A percentile compares a stretch with the other conserved stretches of the same genome.
These are phyloP conservation scores for Tetratostichococcus sp. DNA, from an alignment of 139 green algal genomes.

Conservation along the genomic window DNA sequence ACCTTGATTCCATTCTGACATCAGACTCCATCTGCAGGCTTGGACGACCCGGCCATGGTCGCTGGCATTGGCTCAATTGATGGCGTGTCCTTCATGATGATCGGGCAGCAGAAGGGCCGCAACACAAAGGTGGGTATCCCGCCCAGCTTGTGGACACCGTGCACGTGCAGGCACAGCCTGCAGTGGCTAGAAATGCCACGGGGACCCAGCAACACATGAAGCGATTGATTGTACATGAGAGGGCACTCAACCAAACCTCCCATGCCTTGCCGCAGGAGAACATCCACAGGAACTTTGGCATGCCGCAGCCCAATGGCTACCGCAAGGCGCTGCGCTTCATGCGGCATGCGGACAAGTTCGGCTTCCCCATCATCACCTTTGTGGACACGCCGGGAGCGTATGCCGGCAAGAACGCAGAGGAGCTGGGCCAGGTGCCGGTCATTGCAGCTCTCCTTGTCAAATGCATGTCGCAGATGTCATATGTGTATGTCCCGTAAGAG, in stretches of 20 bases:
- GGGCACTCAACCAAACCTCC: too few relatives aligned
- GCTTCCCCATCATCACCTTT: slow-evolving; percentile 94
- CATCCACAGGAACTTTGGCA: slow-evolving; percentile 92
- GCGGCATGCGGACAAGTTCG: slow-evolving; percentile 93
- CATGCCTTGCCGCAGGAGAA: slow-evolving; percentile 71
- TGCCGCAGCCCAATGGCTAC: slow-evolving; percentile 94
- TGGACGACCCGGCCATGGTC: slow-evolving; percentile 93
- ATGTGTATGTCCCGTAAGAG: too few relatives aligned
- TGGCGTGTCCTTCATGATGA: slow-evolving; percentile 92
- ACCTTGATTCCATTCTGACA: too few relatives aligned
- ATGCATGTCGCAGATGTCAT: too few relatives aligned
- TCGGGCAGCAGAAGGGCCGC: slow-evolving; percentile 95
- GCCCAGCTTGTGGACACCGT: not conserved
- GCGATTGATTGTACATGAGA: too few relatives aligned
- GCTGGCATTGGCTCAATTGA: slow-evolving; percentile 91
- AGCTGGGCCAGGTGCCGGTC: slow-evolving; percentile 81
- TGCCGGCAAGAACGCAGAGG: slow-evolving; percentile 85
- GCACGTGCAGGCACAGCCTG: not conserved
- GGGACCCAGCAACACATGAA: too few relatives aligned
- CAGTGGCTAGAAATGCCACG: too few relatives aligned
- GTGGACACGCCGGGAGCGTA: slow-evolving; percentile 97
- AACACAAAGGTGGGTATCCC: slow-evolving; percentile 85
- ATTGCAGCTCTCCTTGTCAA: too few relatives aligned
- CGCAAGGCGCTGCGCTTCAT: slow-evolving; percentile 97
- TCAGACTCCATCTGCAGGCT: slow-evolving; percentile 34